These are phyloP conservation scores for Globisporangium paroecandrum DNA, from an alignment of 352 stramenopile species.

Conservation along the genomic window DNA sequence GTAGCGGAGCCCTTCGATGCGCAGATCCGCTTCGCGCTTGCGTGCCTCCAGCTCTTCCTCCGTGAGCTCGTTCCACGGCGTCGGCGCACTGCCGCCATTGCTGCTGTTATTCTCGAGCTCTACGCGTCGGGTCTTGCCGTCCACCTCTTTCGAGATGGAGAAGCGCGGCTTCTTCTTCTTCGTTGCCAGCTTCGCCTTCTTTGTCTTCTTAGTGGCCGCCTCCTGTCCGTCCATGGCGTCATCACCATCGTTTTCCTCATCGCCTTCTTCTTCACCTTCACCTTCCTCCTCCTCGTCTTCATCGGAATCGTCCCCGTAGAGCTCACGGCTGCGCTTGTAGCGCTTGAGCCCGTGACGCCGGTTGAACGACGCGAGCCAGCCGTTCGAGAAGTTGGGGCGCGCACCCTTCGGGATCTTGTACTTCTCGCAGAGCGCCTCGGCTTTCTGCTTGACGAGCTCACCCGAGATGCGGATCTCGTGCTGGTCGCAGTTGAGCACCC, in stretches of 20 bases:
- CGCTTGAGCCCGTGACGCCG: constrained; percentile 33
- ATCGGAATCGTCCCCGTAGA: neutral
- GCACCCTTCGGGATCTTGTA: constrained; percentile 19
- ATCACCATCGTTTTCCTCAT: neutral
- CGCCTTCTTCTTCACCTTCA: neutral
- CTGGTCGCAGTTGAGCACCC: constrained; percentile 40
- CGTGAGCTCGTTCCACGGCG: constrained; percentile 15
- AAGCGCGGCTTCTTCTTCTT: constrained; percentile 11
- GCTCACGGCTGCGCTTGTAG: constrained; percentile 10
- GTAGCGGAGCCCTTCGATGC: constrained; percentile 21
- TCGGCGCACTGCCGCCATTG: neutral
- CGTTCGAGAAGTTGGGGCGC: constrained; percentile 53
- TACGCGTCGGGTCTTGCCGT: constrained; percentile 8
- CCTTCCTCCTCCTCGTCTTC: neutral
- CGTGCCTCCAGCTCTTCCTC: constrained; percentile 19
- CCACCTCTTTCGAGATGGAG: constrained; percentile 12
- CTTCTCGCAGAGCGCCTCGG: constrained; percentile 35
- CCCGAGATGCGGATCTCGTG: constrained; percentile 24
- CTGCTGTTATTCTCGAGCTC: constrained; percentile 3
- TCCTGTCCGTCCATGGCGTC: neutral
- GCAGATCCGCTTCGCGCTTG: constrained; percentile 20
- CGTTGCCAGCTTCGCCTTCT: neutral
- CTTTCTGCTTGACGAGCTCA: constrained; percentile 35
- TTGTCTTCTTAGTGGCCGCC: neutral
- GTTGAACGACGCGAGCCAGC: constrained; percentile 58